These are phyloP conservation scores for Heterobasidion parviporum DNA, from an alignment of 1,284 basidiomycete species.

Conservation along the genomic window DNA sequence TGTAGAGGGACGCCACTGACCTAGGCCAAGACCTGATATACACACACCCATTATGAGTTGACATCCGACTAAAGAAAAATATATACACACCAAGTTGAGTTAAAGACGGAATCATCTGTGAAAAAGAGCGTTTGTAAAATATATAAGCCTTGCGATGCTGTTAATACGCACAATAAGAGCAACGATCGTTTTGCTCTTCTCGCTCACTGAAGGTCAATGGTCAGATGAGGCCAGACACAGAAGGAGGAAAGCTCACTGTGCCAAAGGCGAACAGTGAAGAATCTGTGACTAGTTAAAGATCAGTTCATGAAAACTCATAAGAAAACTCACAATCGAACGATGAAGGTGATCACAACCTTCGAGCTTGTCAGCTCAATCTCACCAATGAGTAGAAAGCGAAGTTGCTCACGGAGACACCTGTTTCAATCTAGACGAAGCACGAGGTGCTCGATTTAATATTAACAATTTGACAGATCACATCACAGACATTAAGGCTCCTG, in stretches of 20 bases:
- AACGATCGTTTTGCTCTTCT: constrained; percentile 2
- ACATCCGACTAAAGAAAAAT: neutral
- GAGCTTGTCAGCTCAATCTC: too few species aligned
- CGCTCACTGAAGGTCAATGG: constrained; percentile 1
- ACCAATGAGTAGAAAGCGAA: neutral
- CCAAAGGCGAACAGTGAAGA: constrained; percentile 8
- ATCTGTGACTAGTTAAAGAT: neutral
- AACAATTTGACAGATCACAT: neutral
- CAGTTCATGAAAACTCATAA: neutral
- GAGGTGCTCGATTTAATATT: too few species aligned
- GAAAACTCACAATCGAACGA: constrained; percentile 4
- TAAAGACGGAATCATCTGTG: constrained; percentile 4
- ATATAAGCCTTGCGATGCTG: neutral
- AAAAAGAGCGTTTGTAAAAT: neutral
- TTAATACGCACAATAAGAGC: neutral
- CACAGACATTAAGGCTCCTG: constrained; percentile 7
- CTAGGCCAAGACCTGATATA: constrained; percentile 3
- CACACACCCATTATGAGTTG: neutral
- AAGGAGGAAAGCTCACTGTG: constrained; percentile 2
- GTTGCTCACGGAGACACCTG: constrained; percentile 2
- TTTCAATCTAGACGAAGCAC: constrained; percentile 2
- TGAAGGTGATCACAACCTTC: constrained; percentile 6
- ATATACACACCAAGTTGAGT: constrained; percentile 6
- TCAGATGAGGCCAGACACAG: neutral
- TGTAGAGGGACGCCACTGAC: neutral